A percentile compares a stretch with the other conserved stretches of the same genome.
Conservation (phyloP, 1,284 basidiomycete species). For the Trametes polyzona region DNA sequence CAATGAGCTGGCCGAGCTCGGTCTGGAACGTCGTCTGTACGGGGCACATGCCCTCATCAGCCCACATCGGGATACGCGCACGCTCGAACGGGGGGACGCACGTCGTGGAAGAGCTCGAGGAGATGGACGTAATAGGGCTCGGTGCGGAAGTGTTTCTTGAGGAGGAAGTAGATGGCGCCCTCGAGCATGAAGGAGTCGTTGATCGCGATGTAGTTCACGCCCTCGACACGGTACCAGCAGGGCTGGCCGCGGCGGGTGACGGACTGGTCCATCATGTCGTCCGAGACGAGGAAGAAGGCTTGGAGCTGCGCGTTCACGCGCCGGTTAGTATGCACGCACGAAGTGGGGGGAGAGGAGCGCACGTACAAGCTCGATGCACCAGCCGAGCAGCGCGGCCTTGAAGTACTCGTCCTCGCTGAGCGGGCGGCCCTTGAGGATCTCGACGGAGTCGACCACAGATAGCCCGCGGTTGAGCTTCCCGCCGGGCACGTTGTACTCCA, state of each 20-base stretch:
- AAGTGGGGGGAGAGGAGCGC: too few species aligned
- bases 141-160: conserved; percentile 87
- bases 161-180: conserved; percentile 88
- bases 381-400: conserved; percentile 90
- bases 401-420: conserved; percentile 86
- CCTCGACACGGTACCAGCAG: conserved; percentile 88
- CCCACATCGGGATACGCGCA: not conserved
- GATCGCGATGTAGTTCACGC: conserved; percentile 88
- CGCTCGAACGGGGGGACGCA: conserved; percentile 32
- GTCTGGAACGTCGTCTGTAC: conserved; percentile 87
- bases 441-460: conserved; percentile 92
- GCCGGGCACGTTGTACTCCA: conserved; percentile 95
- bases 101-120: conserved; percentile 91
- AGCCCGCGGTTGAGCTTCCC: conserved; percentile 97
- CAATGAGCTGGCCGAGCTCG: conserved; percentile 95
- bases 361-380: conserved; percentile 94
- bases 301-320: conserved; percentile 75
- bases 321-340: too few species aligned
- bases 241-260: conserved; percentile 98
- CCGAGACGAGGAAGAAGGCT: conserved; percentile 97
- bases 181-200: conserved; percentile 99
- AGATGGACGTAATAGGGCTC: conserved; percentile 88
- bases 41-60: conserved; percentile 14
- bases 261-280: conserved; percentile 97
- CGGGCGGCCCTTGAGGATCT: conserved; percentile 79